Base-by-base conservation (phyloP, 768 basidiomycete species). In the Erythrobasidium yunnanense region DNA sequence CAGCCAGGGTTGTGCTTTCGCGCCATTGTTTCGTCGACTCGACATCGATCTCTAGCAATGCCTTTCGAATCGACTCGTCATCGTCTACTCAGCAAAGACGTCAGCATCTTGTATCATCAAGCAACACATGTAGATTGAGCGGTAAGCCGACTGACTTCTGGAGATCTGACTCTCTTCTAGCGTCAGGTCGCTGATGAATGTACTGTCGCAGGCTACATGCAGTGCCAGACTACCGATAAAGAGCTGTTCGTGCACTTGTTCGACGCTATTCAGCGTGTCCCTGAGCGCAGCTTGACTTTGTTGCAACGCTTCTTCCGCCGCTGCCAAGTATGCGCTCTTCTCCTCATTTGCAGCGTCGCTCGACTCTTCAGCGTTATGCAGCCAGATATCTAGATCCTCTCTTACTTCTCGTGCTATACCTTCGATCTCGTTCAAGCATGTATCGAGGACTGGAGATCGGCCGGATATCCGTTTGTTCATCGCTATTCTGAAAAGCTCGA, bases 351-450 rank as follows among this genome's bases (percentile, higher is more conserved):
- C 49, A 13, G 17, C 8, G 13, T 25, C 8, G 7, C 25, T 11
- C 29, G 22, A 18, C 18, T 51, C 47, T 7, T 29, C 23, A 18
- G 6, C 32, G 4, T 7, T 18, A 25, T 49, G 30, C 20, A 63
- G 47, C 60, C 60, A 63, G 18, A 49, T 29, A 25, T 23, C 22
- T n/a, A 63, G 6, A 25, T 63, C 60, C 27, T 13, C 13, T 30
- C 46, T 49, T 20, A 33, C 23, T 6, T 51, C 49, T n/a, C 8
- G 2, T 8, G 60, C 60, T 6, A 25, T 2, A 1, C 34, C 25
- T 35, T 73, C 72, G 23, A 73, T 55, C 46, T 66, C 52, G 1
- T 27, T 23, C 4, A 73, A 2, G 8, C 70, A 69, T 3, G 7
- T 17, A 30, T 70, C 70, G 20, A 71, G 17, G 1, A 71, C 52